Base-by-base conservation (phyloP, 116 monocot genomes). In the Posidonia oceanica region DNA sequence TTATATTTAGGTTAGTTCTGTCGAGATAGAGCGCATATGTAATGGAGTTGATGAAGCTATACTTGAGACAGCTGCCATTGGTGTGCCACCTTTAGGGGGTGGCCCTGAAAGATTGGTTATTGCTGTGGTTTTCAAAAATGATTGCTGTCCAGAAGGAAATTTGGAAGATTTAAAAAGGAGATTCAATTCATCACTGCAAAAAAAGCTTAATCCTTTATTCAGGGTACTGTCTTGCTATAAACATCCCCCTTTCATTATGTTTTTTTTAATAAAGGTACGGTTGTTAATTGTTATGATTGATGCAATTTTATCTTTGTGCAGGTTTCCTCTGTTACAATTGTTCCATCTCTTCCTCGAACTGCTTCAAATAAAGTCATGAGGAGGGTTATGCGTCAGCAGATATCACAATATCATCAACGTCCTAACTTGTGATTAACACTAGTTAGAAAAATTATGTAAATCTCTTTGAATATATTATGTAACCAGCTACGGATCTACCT, bases 331-430 rank as follows among this genome's bases (percentile, higher is more conserved):
- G 83, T 91, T 63, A 76, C 89, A 18, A 42, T 62, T 14, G 81
- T 89, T 8, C 83, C 86, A 39, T 83, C 82, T 18, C 92, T 96
- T 69, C 91, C 96, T 23, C 79, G 96, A 76, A 96, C 96, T 61
- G 91, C 91, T 17, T 86, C 96, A 39, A 96, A 96, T 68, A 96
- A 96, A 78, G 89, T 96, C 59, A 91, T 91, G 89, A 83, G 96
- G 80, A 86, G 96, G 77, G 83, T 96, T 72, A 55, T 96, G 22
- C 73, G 89, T 16, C 64, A 87, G 61, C 80, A 96, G 41, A 73
- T 91, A 39, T 72, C 72, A 39, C 78, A 84, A 51, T 36, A 42
- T 18, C 40, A 55, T 20, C 54, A 70, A 39, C 77, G 52, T 41
- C 69, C 89, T 3, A 96, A 83, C 69, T 71, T 88, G 52, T 94